Evolutionary conservation across 805 yeast species (phyloP), one percentile per base, ranked within the genome.

Genomic region (Clavispora phyllophila): DNA sequence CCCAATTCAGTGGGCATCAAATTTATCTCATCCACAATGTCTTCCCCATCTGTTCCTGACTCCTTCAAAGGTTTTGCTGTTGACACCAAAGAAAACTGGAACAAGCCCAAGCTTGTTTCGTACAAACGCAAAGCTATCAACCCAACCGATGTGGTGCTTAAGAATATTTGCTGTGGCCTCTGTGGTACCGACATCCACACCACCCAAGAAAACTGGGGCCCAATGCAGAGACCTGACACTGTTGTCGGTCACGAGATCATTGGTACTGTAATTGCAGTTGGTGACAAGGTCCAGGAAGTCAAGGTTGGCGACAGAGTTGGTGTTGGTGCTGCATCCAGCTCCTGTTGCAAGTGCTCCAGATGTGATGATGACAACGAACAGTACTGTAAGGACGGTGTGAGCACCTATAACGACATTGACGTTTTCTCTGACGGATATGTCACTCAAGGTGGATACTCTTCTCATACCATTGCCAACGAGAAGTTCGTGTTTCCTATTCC

Each of bases 191-290:
- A 53, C 23, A 34, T 50, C 24, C 55, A 46, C 44, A 47, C 50
- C 20, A 37, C 42, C 38, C 43, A 37, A 35, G 54, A 45, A 13
- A 42, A 44, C 41, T 53, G 56, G 56, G 51, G 50, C 10, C 47
- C 50, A 9, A 39, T 43, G 43, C 34, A 42, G 24, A 39, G 53
- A 49, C 42, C 60, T 18, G 60, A 56, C 45, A 46, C 71, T 29
- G 69, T 72, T 29, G 83, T 78, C n/a, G 88, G 88, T 25, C 87
- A 82, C 60, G 87, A 82, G 58, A 72, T 82, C 48, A 65, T 82
- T 36, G 87, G 87, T 34, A 66, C 60, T 28, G 82, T 82, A 22
- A 42, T 49, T 18, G 50, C 49, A 5, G 50, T 50, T 6, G 55
- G 55, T 9, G 49, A 47, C 22, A 40, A 37, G 31, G 55, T 51